Base-by-base conservation (phyloP, 352 stramenopile species). In the Achlya hypogyna region DNA sequence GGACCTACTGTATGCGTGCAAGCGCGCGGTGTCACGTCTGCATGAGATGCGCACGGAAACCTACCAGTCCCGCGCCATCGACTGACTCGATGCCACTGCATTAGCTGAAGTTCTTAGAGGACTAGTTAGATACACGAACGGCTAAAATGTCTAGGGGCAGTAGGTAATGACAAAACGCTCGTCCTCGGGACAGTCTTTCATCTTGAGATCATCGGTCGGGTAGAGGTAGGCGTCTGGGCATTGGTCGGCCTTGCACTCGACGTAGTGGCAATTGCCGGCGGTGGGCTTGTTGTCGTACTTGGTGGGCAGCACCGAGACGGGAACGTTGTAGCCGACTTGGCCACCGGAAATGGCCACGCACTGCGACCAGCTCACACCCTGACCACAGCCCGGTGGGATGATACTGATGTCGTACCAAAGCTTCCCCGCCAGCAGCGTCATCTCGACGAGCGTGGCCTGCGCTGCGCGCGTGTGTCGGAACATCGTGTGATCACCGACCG, bases 1-100 rank as follows among this genome's bases (percentile, higher is more conserved):
- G 54, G 84, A 92, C 45, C 53, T 95, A 5, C 80, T 87, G 49
- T 75, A 91, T 25, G 84, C 86, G 6, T 91, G 87, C 63, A 87
- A 91, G 53, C 81, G 84, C 23, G 77, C 83, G 0, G 78, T 95
- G 20, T 95, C 85, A 35, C 78, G 89, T 2, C 70, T 97, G 8
- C 73, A 81, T 14, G 89, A 97, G 69, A 97, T 97, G 88, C 84
- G 95, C 63, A 84, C 80, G 40, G 71, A 74, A 0, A 82, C 78
- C 42, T 97, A 97, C 56, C 69, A 54, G 38, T 58, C 47, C n/a
- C 49, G 49, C 6, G 25, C 49, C 31, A n/a, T n/a, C n/a, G n/a
- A n/a, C n/a, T n/a, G 34, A 42, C 34, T 6, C 34, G 14, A 14
- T 42, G 34, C 2, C 14, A 45, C 6, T 10, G 6, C 38, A 9